phyloP scores from a whole-genome alignment of 2,329 filamentous ascomycete species.

The Diplodia sapinea region DNA sequence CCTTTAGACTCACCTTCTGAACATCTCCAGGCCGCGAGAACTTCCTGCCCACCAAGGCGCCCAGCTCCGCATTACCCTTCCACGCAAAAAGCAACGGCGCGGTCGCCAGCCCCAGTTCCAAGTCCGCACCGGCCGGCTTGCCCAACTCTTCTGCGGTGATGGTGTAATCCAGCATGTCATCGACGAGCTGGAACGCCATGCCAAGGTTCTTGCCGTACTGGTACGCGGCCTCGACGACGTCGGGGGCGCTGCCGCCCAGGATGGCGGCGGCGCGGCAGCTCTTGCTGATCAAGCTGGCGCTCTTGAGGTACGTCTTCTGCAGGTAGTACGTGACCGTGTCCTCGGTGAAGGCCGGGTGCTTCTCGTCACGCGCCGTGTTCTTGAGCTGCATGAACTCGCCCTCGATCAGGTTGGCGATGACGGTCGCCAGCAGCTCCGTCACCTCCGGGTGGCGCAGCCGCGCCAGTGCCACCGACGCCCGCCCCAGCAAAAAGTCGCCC shows the following conservation, averaged over 20 bases:
- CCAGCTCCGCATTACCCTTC: constrained; percentile 85
- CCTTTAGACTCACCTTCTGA: constrained; percentile 66
- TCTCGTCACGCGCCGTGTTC: constrained; percentile 90
- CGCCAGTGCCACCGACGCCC: constrained; percentile 91
- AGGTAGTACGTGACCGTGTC: constrained; percentile 92
- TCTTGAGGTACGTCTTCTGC: constrained; percentile 98
- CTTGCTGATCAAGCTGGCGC: constrained; percentile 93
- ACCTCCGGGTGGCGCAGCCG: constrained; percentile 91
- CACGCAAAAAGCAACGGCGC: constrained; percentile 94
- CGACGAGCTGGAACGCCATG: constrained; percentile 93
- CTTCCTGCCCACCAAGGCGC: constrained; percentile 87
- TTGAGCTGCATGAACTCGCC: constrained; percentile 99
- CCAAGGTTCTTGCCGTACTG: constrained; percentile 91
- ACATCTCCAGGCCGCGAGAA: constrained; percentile 86
- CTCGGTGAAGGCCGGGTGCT: constrained; percentile 82
- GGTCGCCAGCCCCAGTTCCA: constrained; percentile 91
- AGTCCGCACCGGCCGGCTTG: constrained; percentile 91
- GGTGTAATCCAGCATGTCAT: constrained; percentile 98
- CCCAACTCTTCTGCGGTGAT: constrained; percentile 82
- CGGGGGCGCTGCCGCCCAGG: constrained; percentile 75
- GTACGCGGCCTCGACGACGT: constrained; percentile 90
- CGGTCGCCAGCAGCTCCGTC: constrained; percentile 89
- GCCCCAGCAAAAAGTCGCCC: constrained; percentile 92
- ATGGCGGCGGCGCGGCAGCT: constrained; percentile 89
- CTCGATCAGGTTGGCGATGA: constrained; percentile 96